Conservation (phyloP, 2,329 filamentous ascomycete species). For the Shiraia sp. region DNA sequence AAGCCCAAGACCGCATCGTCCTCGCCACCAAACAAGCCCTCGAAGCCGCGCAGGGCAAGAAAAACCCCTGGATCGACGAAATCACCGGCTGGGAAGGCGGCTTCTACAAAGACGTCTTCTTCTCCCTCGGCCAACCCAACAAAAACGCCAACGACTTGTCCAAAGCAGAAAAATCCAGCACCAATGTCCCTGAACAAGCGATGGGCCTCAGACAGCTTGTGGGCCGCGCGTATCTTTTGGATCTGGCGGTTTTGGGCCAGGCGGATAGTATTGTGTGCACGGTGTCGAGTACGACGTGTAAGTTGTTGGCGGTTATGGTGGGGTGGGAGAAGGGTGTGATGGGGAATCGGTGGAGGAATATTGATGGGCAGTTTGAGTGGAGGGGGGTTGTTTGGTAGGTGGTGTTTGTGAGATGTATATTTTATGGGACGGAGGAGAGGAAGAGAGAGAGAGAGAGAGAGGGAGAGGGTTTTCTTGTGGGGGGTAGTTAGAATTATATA, state of each 20-base stretch:
- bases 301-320: conserved; percentile 81
- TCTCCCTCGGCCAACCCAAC: conserved; percentile 65
- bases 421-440: too few relatives aligned
- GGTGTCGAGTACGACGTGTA: conserved; percentile 69
- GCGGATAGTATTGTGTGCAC: conserved; percentile 76
- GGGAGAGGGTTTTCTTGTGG: too few relatives aligned
- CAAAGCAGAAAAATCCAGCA: conserved; percentile 20
- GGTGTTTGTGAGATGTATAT: too few relatives aligned
- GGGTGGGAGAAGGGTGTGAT: conserved; percentile 67
- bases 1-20: conserved; percentile 76
- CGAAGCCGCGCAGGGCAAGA: conserved; percentile 42
- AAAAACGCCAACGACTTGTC: conserved; percentile 32
- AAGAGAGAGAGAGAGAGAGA: too few relatives aligned
- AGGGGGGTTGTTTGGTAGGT: conserved; percentile 41
- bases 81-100: conserved; percentile 86
- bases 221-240: conserved; percentile 79
- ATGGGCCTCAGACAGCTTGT: conserved; percentile 72
- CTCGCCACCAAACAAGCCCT: conserved; percentile 68
- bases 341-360: conserved; percentile 70
- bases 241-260: conserved; percentile 72
- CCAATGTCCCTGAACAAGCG: conserved; percentile 50
- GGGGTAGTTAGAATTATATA: too few relatives aligned
- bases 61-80: conserved; percentile 67
- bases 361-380: conserved; percentile 52
- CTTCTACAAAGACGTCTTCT: conserved; percentile 82